Conservation (phyloP, 306 rosid species). For the Hippophae rhamnoides region DNA sequence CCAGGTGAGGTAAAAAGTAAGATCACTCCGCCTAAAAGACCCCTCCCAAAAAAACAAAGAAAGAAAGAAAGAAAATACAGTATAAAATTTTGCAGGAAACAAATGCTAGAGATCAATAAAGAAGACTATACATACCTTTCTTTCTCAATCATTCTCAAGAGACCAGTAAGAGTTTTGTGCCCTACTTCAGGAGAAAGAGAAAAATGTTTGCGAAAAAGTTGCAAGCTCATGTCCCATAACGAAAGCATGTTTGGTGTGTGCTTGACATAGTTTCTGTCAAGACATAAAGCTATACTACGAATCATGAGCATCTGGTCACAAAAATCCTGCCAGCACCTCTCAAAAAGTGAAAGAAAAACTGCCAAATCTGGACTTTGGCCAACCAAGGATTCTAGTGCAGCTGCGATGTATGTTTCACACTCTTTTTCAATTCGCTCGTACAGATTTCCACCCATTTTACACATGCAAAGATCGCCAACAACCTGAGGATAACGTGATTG, state of each 20-base stretch:
- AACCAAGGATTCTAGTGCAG: constrained; percentile 78
- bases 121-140: constrained; percentile 52
- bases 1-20: too few species aligned
- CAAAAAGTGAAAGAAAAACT: constrained; percentile 80
- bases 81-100: too few species aligned
- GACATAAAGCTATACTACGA: constrained; percentile 89
- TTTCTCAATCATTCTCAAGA: constrained; percentile 83
- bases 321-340: constrained; percentile 95
- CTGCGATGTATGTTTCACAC: constrained; percentile 83
- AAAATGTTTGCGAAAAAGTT: constrained; percentile 91
- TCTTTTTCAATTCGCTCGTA: constrained; percentile 87
- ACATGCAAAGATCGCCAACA: constrained; percentile 77
- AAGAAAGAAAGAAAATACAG: too few species aligned
- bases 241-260: constrained; percentile 83
- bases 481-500: constrained; percentile 47
- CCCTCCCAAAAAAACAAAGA: too few species aligned
- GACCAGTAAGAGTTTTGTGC: constrained; percentile 97
- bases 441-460: constrained; percentile 94
- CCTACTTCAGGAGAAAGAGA: constrained; percentile 82
- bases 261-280: constrained; percentile 93
- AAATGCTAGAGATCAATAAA: too few species aligned
- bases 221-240: constrained; percentile 99
- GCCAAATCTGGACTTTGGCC: constrained; percentile 98
- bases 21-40: too few species aligned
- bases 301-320: constrained; percentile 95